These are phyloP conservation scores for Psidium friedrichsthalianum DNA, from an alignment of 345 rosid genomes.

Conservation along the genomic window DNA sequence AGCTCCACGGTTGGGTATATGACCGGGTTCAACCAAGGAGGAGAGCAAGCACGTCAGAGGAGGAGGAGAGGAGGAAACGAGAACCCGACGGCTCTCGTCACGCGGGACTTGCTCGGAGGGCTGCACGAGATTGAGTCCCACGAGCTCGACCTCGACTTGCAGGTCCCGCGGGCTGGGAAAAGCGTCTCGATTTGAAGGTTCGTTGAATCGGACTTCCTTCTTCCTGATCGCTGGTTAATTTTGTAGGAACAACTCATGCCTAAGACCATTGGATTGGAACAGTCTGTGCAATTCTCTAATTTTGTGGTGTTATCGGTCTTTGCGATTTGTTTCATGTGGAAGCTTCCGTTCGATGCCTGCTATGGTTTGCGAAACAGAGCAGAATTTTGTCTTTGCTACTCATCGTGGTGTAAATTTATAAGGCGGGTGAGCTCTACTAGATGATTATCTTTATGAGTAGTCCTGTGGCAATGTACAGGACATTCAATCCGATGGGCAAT, in stretches of 20 bases:
- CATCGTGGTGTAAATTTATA: not conserved
- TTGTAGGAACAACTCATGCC: not conserved
- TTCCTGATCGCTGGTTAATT: not conserved
- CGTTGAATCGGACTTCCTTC: not conserved
- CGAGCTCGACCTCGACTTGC: slow-evolving; percentile 82
- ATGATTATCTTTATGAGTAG: not conserved
- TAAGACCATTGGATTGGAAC: not conserved
- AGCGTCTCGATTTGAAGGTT: slow-evolving; percentile 87
- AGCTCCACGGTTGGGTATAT: slow-evolving; percentile 33
- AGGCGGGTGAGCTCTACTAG: not conserved
- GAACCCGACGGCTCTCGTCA: slow-evolving; percentile 40
- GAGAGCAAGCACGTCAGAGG: slow-evolving; percentile 22
- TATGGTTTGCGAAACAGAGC: not conserved
- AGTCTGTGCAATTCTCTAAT: not conserved
- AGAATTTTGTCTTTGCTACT: not conserved
- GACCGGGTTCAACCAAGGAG: slow-evolving; percentile 19
- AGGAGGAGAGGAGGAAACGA: slow-evolving; percentile 10
- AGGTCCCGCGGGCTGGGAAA: slow-evolving; percentile 82
- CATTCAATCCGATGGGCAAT: not conserved
- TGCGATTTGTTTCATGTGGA: not conserved
- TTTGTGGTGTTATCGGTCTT: not conserved
- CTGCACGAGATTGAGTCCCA: slow-evolving; percentile 24
- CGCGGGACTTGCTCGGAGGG: slow-evolving; percentile 65
- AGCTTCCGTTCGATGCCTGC: not conserved
- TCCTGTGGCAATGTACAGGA: not conserved